A percentile compares a stretch with the other conserved stretches of the same genome.
These are phyloP conservation scores for Dichotomocladium elegans DNA, from an alignment of 371 early-diverging fungal species.

Conservation along the genomic window DNA sequence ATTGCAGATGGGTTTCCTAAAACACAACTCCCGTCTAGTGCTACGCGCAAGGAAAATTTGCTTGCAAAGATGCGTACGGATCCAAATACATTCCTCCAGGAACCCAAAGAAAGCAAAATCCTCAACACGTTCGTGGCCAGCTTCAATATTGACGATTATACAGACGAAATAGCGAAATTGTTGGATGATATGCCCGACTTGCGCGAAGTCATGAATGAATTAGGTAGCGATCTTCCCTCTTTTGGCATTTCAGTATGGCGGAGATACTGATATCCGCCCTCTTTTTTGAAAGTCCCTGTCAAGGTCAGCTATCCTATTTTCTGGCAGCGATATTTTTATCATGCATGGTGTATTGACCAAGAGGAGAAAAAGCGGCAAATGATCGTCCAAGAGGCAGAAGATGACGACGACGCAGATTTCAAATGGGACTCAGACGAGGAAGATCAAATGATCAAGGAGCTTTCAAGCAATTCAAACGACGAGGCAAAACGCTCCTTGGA, in stretches of 20 bases:
- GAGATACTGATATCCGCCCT: neutral
- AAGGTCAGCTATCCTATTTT: constrained; percentile 39
- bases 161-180: constrained; percentile 37
- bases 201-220: constrained; percentile 36
- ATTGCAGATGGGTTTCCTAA: too few species aligned
- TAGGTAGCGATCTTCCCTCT: constrained; percentile 18
- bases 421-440: constrained; percentile 51
- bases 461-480: neutral
- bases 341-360: constrained; percentile 41
- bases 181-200: constrained; percentile 30
- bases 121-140: constrained; percentile 13
- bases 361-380: constrained; percentile 42
- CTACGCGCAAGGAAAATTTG: constrained; percentile 39
- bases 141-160: constrained; percentile 38
- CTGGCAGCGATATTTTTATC: constrained; percentile 48
- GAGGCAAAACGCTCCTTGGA: neutral
- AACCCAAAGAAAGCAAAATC: constrained; percentile 13
- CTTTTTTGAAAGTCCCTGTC: constrained; percentile 27
- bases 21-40: too few species aligned
- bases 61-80: constrained; percentile 36
- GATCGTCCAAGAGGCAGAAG: constrained; percentile 28
- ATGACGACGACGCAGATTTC: constrained; percentile 37
- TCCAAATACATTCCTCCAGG: constrained; percentile 23
- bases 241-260: too few species aligned
- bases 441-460: constrained; percentile 8